Base-by-base conservation (phyloP, 106 monocot genomes). In the Dendrobium catenatum region DNA sequence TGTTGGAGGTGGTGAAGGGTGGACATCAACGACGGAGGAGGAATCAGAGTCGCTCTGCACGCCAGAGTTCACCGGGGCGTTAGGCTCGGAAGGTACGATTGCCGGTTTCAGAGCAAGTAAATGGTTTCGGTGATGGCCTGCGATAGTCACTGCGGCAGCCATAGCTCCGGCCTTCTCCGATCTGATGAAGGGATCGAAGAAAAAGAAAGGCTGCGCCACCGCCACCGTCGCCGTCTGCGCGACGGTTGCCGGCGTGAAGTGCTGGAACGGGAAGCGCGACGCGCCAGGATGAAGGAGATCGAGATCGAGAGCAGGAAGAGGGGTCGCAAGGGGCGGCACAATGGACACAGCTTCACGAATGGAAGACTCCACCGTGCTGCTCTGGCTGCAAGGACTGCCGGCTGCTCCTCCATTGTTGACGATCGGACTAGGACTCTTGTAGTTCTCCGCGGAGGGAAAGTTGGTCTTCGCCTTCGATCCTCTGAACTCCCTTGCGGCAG, bases 281-380 rank as follows among this genome's bases (percentile, higher is more conserved):
- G 51, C 31, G 11, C 37, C 42, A 7, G 79, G 77, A 33, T 47
- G 85, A 58, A 85, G 59, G n/a, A 84, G 76, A 26, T 86, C 81
- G 58, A 89, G 61, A 42, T 82, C 88, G 9, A 78, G 55, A 17
- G 86, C 64, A n/a, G 79, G 49, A 2, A 82, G 68, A 15, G 86
- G 79, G 18, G 56, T 54, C 17, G 82, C 79, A 8, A 80, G 17
- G 22, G 84, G 84, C 8, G 84, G 82, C 15, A 75, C 17, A 31
- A 41, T 4, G 19, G 74, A 16, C 1, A 85, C 58, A 6, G 79
- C 79, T 17, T 86, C 86, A 2, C 81, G 64, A 42, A 80, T 59
- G 43, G 87, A 85, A 29, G 87, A 87, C 78, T 87, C 89, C 51
- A 89, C 83, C 27, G 89, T 89, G 87, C 89, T 89, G 75, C 85